Evolutionary conservation across 2,329 filamentous ascomycete species (phyloP).

Genomic region (Lecanicillium sp.): DNA sequence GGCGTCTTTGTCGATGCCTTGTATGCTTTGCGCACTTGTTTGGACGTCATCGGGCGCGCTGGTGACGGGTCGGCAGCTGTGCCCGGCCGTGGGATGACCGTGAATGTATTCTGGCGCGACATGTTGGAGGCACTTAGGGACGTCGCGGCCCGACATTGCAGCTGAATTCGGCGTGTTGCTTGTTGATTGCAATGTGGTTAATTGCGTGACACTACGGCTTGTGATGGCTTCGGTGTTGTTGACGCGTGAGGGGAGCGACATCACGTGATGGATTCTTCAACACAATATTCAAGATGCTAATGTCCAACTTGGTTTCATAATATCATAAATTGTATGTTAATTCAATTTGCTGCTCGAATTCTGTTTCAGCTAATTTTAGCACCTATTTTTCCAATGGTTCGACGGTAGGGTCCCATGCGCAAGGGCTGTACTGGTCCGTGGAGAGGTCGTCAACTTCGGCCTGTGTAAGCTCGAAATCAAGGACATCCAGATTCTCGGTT

Average conservation of each 20-base stretch:
- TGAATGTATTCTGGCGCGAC: conserved; percentile 36
- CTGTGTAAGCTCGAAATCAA: conserved; percentile 46
- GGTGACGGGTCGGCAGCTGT: conserved; percentile 13
- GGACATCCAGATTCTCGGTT: conserved; percentile 51
- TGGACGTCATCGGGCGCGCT: conserved; percentile 31
- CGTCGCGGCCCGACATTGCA: neutral
- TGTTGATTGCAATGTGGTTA: too few species aligned
- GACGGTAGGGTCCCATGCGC: conserved; percentile 49
- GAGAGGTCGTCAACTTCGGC: conserved; percentile 44
- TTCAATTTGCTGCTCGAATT: too few species aligned
- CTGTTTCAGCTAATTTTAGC: too few species aligned
- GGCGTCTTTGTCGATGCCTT: conserved; percentile 24
- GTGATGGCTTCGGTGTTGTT: neutral
- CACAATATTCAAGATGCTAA: neutral
- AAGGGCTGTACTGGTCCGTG: conserved; percentile 44
- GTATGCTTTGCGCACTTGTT: conserved; percentile 32
- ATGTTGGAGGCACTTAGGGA: conserved; percentile 16
- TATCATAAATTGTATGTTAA: too few species aligned
- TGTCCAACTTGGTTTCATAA: too few species aligned
- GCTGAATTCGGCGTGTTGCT: neutral
- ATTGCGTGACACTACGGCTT: neutral
- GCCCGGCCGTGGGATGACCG: conserved; percentile 29
- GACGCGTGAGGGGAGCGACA: conserved; percentile 9
- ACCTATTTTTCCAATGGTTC: conserved; percentile 33
- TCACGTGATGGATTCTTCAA: conserved; percentile 9